A percentile compares a stretch with the other conserved stretches of the same genome.
Conservation (phyloP, 257 asterid species). For the Mitragyna speciosa region DNA sequence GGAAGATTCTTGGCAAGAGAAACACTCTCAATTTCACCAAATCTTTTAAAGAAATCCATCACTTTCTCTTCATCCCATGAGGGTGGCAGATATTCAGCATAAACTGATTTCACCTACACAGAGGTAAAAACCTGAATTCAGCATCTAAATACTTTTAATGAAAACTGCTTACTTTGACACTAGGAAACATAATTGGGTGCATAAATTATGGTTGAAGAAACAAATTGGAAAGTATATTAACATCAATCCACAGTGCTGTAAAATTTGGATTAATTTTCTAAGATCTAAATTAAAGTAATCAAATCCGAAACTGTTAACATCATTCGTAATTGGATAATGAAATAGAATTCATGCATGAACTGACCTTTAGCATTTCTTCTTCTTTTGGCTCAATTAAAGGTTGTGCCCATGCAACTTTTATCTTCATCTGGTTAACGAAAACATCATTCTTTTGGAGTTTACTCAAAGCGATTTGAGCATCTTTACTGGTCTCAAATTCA, state of each 20-base stretch:
- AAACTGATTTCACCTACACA: conserved; percentile 57
- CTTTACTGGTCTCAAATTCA: conserved; percentile 63
- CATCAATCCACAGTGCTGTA: not conserved
- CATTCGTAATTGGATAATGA: not conserved
- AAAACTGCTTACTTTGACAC: not conserved
- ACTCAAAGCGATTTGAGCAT: conserved; percentile 63
- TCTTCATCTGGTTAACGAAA: conserved; percentile 40
- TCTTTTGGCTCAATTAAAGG: conserved; percentile 58
- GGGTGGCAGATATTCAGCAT: conserved; percentile 63
- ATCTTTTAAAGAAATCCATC: conserved; percentile 52
- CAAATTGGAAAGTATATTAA: not conserved
- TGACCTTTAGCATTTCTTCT: conserved; percentile 65
- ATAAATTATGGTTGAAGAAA: not conserved
- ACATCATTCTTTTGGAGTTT: conserved; percentile 56
- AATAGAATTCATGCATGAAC: conserved; percentile 20
- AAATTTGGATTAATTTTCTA: not conserved
- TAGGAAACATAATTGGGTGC: not conserved
- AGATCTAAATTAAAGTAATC: not conserved
- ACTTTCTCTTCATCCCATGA: conserved; percentile 62
- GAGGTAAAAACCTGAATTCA: conserved; percentile 7
- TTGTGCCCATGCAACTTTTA: conserved; percentile 76
- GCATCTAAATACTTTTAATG: not conserved
- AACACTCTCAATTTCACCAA: conserved; percentile 69
- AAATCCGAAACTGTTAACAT: not conserved
- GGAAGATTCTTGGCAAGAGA: conserved; percentile 56